phyloP scores from a whole-genome alignment of 768 basidiomycete genomes.

The Rhodotorula kratochvilovae region DNA sequence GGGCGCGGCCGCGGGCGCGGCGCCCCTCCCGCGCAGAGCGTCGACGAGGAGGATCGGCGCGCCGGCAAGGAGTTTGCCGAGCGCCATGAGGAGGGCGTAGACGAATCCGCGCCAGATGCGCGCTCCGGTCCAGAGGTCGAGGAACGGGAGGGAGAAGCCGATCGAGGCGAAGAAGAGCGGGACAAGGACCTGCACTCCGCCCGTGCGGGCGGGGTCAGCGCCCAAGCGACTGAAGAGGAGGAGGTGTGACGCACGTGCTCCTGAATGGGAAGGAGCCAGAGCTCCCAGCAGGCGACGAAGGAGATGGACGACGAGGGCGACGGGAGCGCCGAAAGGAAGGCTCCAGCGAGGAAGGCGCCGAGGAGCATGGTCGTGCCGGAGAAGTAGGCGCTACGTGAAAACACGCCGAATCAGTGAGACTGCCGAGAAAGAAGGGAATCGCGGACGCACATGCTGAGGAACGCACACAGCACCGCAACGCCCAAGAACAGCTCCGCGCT shows the following conservation, averaged over 20 bases:
- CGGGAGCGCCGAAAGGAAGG: conserved; percentile 51
- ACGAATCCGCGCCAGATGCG: conserved; percentile 59
- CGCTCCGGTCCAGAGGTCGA: conserved; percentile 49
- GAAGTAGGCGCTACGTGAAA: conserved; percentile 49
- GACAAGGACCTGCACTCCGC: conserved; percentile 49
- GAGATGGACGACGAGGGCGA: conserved; percentile 8
- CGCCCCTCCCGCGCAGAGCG: neutral
- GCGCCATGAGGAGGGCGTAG: conserved; percentile 58
- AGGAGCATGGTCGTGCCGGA: conserved; percentile 61
- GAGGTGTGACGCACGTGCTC: conserved; percentile 31
- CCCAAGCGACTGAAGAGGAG: neutral
- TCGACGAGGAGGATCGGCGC: conserved; percentile 47
- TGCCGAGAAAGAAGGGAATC: neutral
- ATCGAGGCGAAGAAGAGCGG: conserved; percentile 67
- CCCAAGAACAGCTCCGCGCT: conserved; percentile 11
- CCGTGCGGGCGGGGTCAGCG: neutral
- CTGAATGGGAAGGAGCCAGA: conserved; percentile 50
- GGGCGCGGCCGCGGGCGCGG: too few relatives aligned
- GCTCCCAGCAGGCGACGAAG: conserved; percentile 47
- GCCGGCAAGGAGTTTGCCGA: conserved; percentile 57
- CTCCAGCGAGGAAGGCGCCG: conserved; percentile 61
- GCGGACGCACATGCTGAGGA: conserved; percentile 27
- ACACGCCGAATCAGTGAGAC: too few relatives aligned
- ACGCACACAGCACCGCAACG: conserved; percentile 15
- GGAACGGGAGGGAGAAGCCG: conserved; percentile 56